phyloP scores from a whole-genome alignment of 345 rosid genomes.

The Crucihimalaya himalaica region DNA sequence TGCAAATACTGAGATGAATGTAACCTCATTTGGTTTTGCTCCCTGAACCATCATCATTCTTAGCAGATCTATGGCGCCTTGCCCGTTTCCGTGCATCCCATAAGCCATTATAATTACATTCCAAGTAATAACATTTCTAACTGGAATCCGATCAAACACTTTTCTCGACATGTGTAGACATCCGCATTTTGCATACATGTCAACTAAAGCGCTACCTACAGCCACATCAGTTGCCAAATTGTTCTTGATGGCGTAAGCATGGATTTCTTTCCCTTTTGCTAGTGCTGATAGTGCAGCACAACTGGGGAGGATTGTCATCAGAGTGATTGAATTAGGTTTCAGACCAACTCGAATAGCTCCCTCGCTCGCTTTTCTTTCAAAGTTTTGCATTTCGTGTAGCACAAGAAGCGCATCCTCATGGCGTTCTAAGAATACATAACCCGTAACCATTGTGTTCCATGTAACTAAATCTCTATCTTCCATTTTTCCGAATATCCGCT shows the following conservation, averaged over 20 bases:
- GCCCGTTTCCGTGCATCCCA: conserved; percentile 89
- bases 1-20: conserved; percentile 73
- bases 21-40: conserved; percentile 74
- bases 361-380: conserved; percentile 30
- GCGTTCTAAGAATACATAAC: conserved; percentile 58
- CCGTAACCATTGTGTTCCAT: conserved; percentile 88
- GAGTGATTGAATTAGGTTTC: conserved; percentile 77
- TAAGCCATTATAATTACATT: conserved; percentile 89
- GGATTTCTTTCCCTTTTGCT: conserved; percentile 85
- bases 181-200: conserved; percentile 94
- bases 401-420: conserved; percentile 61
- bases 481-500: conserved; percentile 60
- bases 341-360: conserved; percentile 35
- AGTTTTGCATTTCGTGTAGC: conserved; percentile 66
- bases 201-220: conserved; percentile 89
- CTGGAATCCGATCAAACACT: conserved; percentile 65
- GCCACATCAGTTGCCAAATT: conserved; percentile 66
- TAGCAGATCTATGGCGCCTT: conserved; percentile 67
- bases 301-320: conserved; percentile 84
- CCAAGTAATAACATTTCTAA: conserved; percentile 77
- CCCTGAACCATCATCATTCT: conserved; percentile 47
- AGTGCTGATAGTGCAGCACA: conserved; percentile 78
- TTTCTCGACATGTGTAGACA: conserved; percentile 59
- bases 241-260: conserved; percentile 79
- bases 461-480: conserved; percentile 72